phyloP scores from a whole-genome alignment of 441 rosid genomes.

The Hypseocharis bilobata region DNA sequence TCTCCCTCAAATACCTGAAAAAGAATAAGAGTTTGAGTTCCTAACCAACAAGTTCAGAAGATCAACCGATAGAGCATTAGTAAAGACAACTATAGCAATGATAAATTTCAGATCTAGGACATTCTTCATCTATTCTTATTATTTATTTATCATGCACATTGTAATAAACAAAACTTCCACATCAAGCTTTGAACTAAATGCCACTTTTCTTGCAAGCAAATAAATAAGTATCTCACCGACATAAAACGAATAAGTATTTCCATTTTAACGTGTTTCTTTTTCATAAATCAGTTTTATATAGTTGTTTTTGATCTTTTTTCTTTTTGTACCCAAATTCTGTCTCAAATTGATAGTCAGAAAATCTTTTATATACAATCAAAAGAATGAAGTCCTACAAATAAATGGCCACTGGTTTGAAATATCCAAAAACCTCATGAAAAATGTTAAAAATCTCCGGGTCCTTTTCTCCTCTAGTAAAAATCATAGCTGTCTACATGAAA shows the following conservation, averaged over 20 bases:
- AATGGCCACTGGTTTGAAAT: neutral
- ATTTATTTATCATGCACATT: constrained; percentile 4
- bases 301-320: too few species aligned
- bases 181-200: constrained; percentile 3
- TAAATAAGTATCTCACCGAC: neutral
- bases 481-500: neutral
- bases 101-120: neutral
- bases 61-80: neutral
- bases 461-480: neutral
- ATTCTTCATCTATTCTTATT: neutral
- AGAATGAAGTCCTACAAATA: too few species aligned
- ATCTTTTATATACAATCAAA: too few species aligned
- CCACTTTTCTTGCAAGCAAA: neutral
- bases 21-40: constrained; percentile 7
- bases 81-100: neutral
- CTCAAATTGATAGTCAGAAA: too few species aligned
- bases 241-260: too few species aligned
- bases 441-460: constrained; percentile 4
- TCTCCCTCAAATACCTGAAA: constrained; percentile 66
- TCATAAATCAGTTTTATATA: too few species aligned
- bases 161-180: neutral
- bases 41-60: constrained; percentile 12
- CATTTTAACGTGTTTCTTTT: too few species aligned
- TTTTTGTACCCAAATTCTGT: too few species aligned
- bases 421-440: neutral